Conservation (phyloP, 495 filamentous ascomycete genomes). For the Elasticomyces elasticus region DNA sequence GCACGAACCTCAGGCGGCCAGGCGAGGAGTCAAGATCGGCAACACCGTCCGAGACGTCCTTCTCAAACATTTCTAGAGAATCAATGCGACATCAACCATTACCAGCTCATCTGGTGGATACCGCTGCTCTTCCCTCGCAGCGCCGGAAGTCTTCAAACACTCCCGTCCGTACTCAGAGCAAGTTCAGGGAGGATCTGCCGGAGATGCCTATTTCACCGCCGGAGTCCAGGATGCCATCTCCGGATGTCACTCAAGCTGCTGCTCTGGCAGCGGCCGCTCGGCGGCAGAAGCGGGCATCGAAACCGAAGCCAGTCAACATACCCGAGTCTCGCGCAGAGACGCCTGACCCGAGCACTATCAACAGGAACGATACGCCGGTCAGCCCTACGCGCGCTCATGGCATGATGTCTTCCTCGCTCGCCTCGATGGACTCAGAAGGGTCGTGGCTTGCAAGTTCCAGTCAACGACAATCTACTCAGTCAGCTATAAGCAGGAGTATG, state of each 20-base stretch:
- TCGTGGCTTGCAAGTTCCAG: slow-evolving; percentile 70
- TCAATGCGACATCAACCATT: slow-evolving; percentile 48
- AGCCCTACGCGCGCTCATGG: slow-evolving; percentile 25
- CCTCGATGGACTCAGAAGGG: slow-evolving; percentile 80
- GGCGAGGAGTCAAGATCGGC: slow-evolving; percentile 45
- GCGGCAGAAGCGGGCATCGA: not conserved
- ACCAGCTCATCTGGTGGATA: slow-evolving; percentile 36
- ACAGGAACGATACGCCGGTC: slow-evolving; percentile 28
- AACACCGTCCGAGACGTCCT: slow-evolving; percentile 41
- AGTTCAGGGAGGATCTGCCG: slow-evolving; percentile 86
- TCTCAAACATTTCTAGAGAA: slow-evolving; percentile 80
- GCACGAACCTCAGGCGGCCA: slow-evolving; percentile 41
- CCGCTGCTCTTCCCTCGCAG: slow-evolving; percentile 23
- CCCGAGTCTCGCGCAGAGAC: slow-evolving; percentile 4
- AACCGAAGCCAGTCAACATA: slow-evolving; percentile 9
- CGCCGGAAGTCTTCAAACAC: slow-evolving; percentile 37
- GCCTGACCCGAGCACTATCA: not conserved
- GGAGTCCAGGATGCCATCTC: slow-evolving; percentile 69
- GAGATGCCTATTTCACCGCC: slow-evolving; percentile 74
- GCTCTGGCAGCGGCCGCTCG: slow-evolving; percentile 16
- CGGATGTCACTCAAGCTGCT: slow-evolving; percentile 36
- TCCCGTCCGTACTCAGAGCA: slow-evolving; percentile 71
- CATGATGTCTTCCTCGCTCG: slow-evolving; percentile 60
- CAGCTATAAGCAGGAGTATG: slow-evolving; percentile 32
- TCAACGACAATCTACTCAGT: slow-evolving; percentile 40